Evolutionary conservation across 2,329 filamentous ascomycete genomes (phyloP).

Genomic region (Botryotinia convoluta): DNA sequence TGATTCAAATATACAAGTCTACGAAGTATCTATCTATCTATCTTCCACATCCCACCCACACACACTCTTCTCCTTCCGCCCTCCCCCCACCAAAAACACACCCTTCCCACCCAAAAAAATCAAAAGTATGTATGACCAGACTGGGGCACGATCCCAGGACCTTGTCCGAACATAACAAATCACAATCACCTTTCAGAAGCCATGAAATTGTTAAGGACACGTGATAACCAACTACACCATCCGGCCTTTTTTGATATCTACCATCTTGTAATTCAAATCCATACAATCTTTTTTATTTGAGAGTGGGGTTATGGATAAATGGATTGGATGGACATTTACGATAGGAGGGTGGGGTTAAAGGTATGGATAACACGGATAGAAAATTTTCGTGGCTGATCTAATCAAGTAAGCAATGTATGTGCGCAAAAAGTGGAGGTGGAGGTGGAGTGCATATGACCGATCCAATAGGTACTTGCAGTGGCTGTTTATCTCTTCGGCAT

Average conservation of each 20-base stretch:
- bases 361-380: not conserved
- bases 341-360: not conserved
- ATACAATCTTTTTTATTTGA: fast-evolving
- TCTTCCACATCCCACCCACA: too few species aligned
- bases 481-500: not conserved
- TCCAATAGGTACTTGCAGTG: not conserved
- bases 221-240: conserved; percentile 19
- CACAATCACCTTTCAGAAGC: too few species aligned
- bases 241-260: not conserved
- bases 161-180: not conserved
- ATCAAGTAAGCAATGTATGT: not conserved
- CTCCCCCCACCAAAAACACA: not conserved
- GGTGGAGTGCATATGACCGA: not conserved
- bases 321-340: too few species aligned
- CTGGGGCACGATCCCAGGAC: conserved; percentile 14
- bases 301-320: not conserved
- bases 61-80: too few species aligned
- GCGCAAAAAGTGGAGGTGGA: not conserved
- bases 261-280: fast-evolving
- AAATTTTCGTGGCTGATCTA: not conserved
- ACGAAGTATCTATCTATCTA: too few species aligned
- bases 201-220: conserved; percentile 3
- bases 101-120: too few species aligned
- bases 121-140: not conserved
- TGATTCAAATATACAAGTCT: too few species aligned